Base-by-base conservation (phyloP, 495 filamentous ascomycete species). In the Trichoderma gamsii region DNA sequence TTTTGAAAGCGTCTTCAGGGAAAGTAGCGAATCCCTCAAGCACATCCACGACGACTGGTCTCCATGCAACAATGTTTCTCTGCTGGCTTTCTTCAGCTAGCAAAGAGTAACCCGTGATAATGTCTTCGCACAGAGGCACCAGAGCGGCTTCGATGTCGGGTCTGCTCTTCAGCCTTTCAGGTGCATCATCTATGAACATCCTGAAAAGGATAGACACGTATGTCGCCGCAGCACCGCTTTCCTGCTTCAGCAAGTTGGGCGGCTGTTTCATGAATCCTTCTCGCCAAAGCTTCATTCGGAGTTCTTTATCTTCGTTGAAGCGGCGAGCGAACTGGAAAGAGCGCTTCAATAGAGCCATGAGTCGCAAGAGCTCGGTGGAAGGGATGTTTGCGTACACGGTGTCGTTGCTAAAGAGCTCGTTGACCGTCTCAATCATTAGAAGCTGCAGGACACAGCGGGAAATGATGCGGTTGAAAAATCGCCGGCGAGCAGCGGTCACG, bases 251-350 rank as follows among this genome's bases (percentile, higher is more conserved):
- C n/a, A 99, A 79, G 74, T 99, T 99, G 5, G 95, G 95, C 41
- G 96, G 96, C 75, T 97, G 93, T 79, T 97, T 97, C 95, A 99
- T 99, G 84, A 98, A 99, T 8, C 95, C 95, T 73, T 99, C 96
- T 29, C 91, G 83, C 93, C 94, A 98, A 11, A 99, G 81, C 46
- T 92, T 86, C 87, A 96, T 96, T 23, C 95, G 87, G 35, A 99
- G 82, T 69, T 97, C 96, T 76, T 97, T 96, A 79, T 99, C 93
- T 69, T 89, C 90, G 77, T 99, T 99, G 84, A 99, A 99, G 69
- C 89, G 90, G 76, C 94, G 93, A 15, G 96, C 95, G 71, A 99
- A 99, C 41, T 91, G 87, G 79, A 96, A 98, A 52, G 89, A 92
- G 79, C 95, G 94, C 78, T 97, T 98, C 23, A 99, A 79, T 6